A percentile compares a stretch with the other conserved stretches of the same genome.
These are phyloP conservation scores for Phytophthora melonis DNA, from an alignment of 352 stramenopile species.

Conservation along the genomic window DNA sequence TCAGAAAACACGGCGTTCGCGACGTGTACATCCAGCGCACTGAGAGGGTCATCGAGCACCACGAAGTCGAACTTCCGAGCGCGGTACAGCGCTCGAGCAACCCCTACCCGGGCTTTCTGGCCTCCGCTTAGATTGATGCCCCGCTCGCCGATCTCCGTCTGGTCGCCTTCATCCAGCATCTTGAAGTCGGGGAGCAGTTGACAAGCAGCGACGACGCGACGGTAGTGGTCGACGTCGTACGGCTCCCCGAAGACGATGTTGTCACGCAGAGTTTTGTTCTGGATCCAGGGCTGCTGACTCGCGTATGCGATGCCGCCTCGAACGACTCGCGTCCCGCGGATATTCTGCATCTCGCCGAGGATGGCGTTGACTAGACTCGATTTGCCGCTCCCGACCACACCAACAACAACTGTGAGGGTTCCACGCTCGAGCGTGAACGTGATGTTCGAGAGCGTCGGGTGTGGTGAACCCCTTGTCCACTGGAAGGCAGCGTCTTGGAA, in stretches of 20 bases:
- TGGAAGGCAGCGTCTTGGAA: conserved; percentile 25
- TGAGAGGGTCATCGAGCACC: conserved; percentile 69
- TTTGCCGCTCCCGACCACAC: conserved; percentile 54
- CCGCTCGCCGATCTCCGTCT: conserved; percentile 93
- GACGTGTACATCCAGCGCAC: conserved; percentile 88
- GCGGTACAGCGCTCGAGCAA: conserved; percentile 65
- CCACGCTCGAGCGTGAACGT: conserved; percentile 70
- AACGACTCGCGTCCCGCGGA: conserved; percentile 25
- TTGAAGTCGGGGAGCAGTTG: conserved; percentile 79
- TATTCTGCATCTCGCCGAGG: conserved; percentile 54
- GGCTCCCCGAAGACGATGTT: conserved; percentile 60
- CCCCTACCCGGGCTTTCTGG: conserved; percentile 70
- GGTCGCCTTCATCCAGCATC: conserved; percentile 83
- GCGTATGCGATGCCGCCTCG: conserved; percentile 46
- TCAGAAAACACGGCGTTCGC: conserved; percentile 92
- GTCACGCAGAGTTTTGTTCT: conserved; percentile 50
- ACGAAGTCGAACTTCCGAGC: conserved; percentile 58
- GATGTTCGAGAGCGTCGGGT: conserved; percentile 23
- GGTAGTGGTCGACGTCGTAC: conserved; percentile 47
- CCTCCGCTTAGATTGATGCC: conserved; percentile 87
- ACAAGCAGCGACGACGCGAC: conserved; percentile 74
- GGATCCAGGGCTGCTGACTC: conserved; percentile 59
- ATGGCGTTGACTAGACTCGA: conserved; percentile 64
- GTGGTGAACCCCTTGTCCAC: conserved; percentile 3
- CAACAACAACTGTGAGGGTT: conserved; percentile 57